Evolutionary conservation across 2,329 filamentous ascomycete species (phyloP), one percentile per base, ranked within the genome.

Genomic region (Pseudogymnoascus sp.): DNA sequence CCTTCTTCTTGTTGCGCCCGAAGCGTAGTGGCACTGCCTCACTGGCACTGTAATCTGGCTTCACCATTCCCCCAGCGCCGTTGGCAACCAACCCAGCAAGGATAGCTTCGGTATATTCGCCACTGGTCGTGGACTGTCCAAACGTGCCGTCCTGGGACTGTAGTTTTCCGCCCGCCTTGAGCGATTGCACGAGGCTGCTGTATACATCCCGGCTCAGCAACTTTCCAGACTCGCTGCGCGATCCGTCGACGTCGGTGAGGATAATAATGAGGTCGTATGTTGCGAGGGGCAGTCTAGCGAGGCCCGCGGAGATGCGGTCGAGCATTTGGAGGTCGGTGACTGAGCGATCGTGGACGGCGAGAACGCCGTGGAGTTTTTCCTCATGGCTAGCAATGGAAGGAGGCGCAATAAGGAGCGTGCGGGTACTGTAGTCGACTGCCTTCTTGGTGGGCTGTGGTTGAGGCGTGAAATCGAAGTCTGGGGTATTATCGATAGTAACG

Each of bases 241-340:
- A 80, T 67, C 86, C 86, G 71, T 91, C 86, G 63, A 87, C 82
- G 74, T 92, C 91, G 66, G 90, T 88, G 66, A 97, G 86, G 61
- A 99, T 82, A 58, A 97, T 83, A 45, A 97, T 83, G 45, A 89
- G 77, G 73, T 95, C 90, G 79, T 99, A 99, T 62, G 90, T 89
- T 59, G 84, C 78, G 61, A 83, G 69, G 1, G 92, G 89, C 0
- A 99, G 85, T 6, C 86, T 80, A 63, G 94, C 90, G 38, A 96
- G 81, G 65, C 91, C 91, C 37, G 90, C 84, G 1, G 90, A 86
- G 41, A 99, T 83, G 60, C 94, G 91, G 78, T 99, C 94, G 65
- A 99, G 89, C 94, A 99, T 99, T 76, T 97, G 94, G 61, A 99
- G 81, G 73, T 99, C 94, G 65, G 92, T 93, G 52, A 83, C 80